These are phyloP conservation scores for Penicillium rolfsii DNA, from an alignment of 2,329 filamentous ascomycete genomes.

Conservation along the genomic window DNA sequence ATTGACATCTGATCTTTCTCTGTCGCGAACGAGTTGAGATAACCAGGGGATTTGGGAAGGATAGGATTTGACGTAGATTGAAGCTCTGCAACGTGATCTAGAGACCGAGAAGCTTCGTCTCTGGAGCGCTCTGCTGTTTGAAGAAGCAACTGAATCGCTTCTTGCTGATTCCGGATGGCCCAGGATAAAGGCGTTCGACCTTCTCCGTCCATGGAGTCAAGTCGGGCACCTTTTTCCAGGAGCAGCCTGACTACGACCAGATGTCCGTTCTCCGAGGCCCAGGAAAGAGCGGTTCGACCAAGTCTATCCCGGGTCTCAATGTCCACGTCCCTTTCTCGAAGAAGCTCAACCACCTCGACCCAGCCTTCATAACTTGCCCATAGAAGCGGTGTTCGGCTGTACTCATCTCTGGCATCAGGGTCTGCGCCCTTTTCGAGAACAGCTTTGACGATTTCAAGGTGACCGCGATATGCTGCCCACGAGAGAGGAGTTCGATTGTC, in stretches of 20 bases:
- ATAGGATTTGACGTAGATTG: not conserved
- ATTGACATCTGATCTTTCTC: not conserved
- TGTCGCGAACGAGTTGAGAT: not conserved
- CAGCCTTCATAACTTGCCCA: conserved; percentile 3
- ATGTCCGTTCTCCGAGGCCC: not conserved
- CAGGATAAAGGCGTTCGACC: not conserved
- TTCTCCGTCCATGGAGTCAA: not conserved
- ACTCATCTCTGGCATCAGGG: not conserved
- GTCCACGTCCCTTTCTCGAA: not conserved
- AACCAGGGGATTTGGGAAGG: not conserved
- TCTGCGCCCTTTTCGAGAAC: not conserved
- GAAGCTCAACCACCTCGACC: not conserved
- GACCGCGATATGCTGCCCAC: not conserved
- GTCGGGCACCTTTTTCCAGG: not conserved
- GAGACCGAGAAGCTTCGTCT: not conserved
- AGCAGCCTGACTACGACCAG: not conserved
- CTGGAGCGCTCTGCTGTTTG: not conserved
- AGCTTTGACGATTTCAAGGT: not conserved
- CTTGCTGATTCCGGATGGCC: not conserved
- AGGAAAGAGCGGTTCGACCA: not conserved
- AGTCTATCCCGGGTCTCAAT: not conserved
- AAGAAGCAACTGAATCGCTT: not conserved
- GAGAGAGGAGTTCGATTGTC: not conserved
- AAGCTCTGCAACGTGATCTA: not conserved
- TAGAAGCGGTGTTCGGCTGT: not conserved